phyloP scores from a whole-genome alignment of 331 rosid genomes.

The Prunus yedoensis region DNA sequence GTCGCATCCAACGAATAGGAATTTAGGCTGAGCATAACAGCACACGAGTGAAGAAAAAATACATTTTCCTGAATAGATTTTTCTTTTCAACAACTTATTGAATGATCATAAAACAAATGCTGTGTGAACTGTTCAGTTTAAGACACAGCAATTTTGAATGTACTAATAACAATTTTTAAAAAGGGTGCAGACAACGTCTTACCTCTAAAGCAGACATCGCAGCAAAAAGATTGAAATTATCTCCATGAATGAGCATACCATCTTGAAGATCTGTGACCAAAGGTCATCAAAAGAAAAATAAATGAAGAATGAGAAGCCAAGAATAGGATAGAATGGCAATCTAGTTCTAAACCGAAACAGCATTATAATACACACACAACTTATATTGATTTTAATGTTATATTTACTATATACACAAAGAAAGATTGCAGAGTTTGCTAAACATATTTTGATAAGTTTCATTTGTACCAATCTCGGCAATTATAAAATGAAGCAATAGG shows the following conservation, averaged over 20 bases:
- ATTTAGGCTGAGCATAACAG: too few species aligned
- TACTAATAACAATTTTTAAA: background rate
- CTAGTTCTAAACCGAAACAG: background rate
- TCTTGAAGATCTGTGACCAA: constrained; percentile 80
- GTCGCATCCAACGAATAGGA: too few species aligned
- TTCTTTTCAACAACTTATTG: background rate
- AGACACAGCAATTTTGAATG: background rate
- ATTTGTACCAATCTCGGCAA: too few species aligned
- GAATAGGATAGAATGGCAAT: background rate
- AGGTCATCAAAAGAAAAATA: constrained; percentile 13
- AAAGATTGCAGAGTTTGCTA: too few species aligned
- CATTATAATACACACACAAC: background rate
- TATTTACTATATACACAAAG: too few species aligned
- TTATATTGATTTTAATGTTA: too few species aligned
- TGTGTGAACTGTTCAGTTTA: background rate
- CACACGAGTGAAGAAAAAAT: too few species aligned
- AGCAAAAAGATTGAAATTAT: constrained; percentile 87
- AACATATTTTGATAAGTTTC: too few species aligned
- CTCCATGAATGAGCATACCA: constrained; percentile 92
- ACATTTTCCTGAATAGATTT: background rate
- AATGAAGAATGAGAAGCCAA: background rate
- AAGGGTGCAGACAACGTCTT: constrained; percentile 12
- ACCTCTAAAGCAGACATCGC: constrained; percentile 99
- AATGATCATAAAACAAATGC: background rate
- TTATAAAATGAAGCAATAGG: too few species aligned